phyloP scores from a whole-genome alignment of 1,284 basidiomycete species.

The Cronartium quercuum region DNA sequence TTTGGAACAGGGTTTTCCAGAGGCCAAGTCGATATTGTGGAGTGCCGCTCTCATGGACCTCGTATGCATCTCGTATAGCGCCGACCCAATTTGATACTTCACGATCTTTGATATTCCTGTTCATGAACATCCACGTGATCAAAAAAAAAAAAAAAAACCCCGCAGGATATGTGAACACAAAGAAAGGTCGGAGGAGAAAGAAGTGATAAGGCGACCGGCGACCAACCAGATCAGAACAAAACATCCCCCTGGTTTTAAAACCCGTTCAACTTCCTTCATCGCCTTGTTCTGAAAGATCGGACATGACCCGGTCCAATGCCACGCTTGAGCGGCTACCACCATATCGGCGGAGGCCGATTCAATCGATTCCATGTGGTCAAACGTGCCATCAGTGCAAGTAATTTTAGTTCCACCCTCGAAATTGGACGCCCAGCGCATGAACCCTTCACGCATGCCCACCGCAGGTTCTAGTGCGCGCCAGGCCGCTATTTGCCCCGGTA shows the following conservation, averaged over 20 bases:
- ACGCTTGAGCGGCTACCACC: constrained; percentile 63
- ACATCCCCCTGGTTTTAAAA: constrained; percentile 62
- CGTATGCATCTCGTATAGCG: not conserved
- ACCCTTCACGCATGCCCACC: constrained; percentile 51
- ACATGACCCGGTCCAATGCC: constrained; percentile 64
- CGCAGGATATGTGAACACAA: not conserved
- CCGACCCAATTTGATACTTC: not conserved
- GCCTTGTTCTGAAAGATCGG: not conserved
- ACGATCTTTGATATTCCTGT: not conserved
- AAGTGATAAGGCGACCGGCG: not conserved
- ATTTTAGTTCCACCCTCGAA: constrained; percentile 58
- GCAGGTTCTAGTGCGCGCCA: constrained; percentile 65
- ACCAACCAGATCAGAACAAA: constrained; percentile 60
- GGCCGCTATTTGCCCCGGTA: constrained; percentile 53
- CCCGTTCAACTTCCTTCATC: constrained; percentile 60
- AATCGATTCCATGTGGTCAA: constrained; percentile 57
- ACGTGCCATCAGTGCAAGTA: constrained; percentile 59
- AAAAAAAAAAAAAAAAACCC: not conserved
- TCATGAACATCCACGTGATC: not conserved
- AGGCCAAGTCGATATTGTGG: not conserved
- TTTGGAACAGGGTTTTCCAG: not conserved
- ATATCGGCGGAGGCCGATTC: constrained; percentile 65
- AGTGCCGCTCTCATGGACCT: not conserved
- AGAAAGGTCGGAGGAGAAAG: not conserved
- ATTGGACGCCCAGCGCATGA: constrained; percentile 55